These are phyloP conservation scores for Magnolia sinica DNA, from an alignment of 164 flowering plant species.

Conservation along the genomic window DNA sequence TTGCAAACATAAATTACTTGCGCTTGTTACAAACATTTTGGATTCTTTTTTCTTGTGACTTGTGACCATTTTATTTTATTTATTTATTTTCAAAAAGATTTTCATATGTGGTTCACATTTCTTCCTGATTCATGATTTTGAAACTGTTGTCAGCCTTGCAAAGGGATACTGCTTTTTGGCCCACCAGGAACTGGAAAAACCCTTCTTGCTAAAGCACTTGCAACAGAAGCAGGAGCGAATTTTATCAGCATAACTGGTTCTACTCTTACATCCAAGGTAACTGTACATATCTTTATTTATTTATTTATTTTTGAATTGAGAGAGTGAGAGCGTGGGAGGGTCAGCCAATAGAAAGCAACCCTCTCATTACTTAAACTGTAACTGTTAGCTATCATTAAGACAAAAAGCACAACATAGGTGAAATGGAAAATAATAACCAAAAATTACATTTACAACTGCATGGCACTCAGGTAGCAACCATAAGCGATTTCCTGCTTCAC, in stretches of 20 bases:
- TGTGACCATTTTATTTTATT: constrained; percentile 1
- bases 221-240: constrained; percentile 98
- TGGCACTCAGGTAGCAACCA: too few species aligned
- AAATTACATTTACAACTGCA: too few species aligned
- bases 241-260: constrained; percentile 99
- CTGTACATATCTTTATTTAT: too few species aligned
- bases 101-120: not conserved
- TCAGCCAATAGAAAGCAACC: too few species aligned
- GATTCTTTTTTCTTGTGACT: not conserved
- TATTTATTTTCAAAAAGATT: not conserved
- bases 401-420: too few species aligned
- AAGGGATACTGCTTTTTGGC: constrained; percentile 96
- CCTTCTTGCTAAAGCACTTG: constrained; percentile 98
- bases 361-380: too few species aligned
- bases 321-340: too few species aligned
- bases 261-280: constrained; percentile 92
- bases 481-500: too few species aligned
- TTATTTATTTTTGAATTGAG: too few species aligned
- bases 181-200: constrained; percentile 99
- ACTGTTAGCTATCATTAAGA: too few species aligned
- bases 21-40: not conserved
- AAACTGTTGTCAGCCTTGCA: constrained; percentile 76
- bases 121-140: constrained; percentile 5
- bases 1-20: not conserved
- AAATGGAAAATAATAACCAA: too few species aligned